Percentiles rank a stretch among this genome's conserved stretches.
Evolutionary conservation across 1,284 basidiomycete genomes (phyloP).

Genomic region (Moesziomyces aphidis): DNA sequence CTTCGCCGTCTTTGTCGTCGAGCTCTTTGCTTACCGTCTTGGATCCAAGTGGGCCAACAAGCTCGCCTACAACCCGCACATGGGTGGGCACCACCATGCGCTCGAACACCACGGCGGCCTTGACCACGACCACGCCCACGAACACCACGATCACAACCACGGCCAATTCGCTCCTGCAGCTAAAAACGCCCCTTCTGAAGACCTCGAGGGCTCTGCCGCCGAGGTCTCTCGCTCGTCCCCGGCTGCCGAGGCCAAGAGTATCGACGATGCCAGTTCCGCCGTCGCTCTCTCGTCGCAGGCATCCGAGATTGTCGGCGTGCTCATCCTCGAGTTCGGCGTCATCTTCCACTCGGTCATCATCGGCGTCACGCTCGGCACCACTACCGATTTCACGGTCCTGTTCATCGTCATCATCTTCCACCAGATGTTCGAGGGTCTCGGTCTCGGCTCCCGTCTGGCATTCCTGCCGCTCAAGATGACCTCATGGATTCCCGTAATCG

Average conservation of each 20-base stretch:
- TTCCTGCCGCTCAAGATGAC: slow-evolving; percentile 46
- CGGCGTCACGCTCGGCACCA: slow-evolving; percentile 91
- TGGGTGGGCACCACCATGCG: slow-evolving; percentile 63
- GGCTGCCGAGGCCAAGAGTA: slow-evolving; percentile 22
- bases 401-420: slow-evolving; percentile 86
- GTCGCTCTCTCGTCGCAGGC: slow-evolving; percentile 48
- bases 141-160: slow-evolving; percentile 1
- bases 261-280: slow-evolving; percentile 16
- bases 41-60: slow-evolving; percentile 47
- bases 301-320: slow-evolving; percentile 86
- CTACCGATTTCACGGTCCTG: slow-evolving; percentile 80
- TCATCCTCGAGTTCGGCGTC: slow-evolving; percentile 90
- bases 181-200: slow-evolving; percentile 10
- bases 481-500: slow-evolving; percentile 41
- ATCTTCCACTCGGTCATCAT: slow-evolving; percentile 86
- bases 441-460: slow-evolving; percentile 64
- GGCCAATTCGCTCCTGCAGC: background rate
- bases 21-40: slow-evolving; percentile 63
- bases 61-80: slow-evolving; percentile 64
- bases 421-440: slow-evolving; percentile 68
- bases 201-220: slow-evolving; percentile 17
- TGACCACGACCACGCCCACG: slow-evolving; percentile 3
- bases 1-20: slow-evolving; percentile 62
- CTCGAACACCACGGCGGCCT: slow-evolving; percentile 46
- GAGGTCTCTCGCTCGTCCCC: background rate